phyloP scores from a whole-genome alignment of 176 grass and related monocot genomes.

The Carex cristatella region DNA sequence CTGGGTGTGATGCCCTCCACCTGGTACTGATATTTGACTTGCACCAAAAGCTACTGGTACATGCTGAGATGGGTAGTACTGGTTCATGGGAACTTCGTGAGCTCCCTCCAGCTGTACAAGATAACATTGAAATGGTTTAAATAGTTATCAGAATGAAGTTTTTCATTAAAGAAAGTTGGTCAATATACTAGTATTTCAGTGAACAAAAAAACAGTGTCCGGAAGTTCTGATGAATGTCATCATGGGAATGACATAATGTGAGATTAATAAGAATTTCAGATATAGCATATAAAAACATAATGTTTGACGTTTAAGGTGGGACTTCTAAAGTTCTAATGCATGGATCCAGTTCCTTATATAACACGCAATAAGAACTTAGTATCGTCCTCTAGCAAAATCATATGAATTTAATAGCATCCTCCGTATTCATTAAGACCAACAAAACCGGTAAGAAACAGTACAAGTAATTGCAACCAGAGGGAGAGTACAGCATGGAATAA shows the following conservation, averaged over 20 bases:
- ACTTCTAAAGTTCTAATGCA: neutral
- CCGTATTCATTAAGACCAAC: neutral
- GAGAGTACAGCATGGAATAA: neutral
- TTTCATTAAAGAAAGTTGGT: neutral
- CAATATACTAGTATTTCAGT: neutral
- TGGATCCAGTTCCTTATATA: neutral
- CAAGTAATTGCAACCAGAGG: neutral
- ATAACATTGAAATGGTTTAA: constrained; percentile 1
- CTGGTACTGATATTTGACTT: constrained; percentile 15
- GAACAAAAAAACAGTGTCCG: neutral
- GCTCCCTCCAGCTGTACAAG: constrained; percentile 81
- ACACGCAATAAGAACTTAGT: neutral
- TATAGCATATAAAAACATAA: neutral
- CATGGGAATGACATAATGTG: neutral
- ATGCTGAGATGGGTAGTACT: constrained; percentile 46
- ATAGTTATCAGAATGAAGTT: neutral
- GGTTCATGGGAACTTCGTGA: constrained; percentile 56
- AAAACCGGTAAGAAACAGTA: neutral
- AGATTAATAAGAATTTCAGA: neutral
- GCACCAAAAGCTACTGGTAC: constrained; percentile 10
- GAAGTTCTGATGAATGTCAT: neutral
- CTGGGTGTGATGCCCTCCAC: constrained; percentile 5
- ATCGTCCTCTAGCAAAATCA: neutral
- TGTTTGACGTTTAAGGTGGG: neutral
- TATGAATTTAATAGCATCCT: neutral